Conservation (phyloP, 148 eudicot genomes). For the Simmondsia chinensis region DNA sequence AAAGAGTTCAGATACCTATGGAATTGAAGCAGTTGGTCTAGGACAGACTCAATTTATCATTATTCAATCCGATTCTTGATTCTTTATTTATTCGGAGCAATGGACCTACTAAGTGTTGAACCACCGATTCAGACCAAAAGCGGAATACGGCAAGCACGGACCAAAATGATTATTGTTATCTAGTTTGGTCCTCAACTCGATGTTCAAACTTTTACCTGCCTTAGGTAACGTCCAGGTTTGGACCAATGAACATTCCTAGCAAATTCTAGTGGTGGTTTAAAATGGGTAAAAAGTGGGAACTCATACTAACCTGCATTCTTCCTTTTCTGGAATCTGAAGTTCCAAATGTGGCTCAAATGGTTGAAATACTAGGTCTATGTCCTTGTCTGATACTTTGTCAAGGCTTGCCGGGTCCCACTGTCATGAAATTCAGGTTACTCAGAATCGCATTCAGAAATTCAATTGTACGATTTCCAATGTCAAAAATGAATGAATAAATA, state of each 20-base stretch:
- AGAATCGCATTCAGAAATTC: background rate
- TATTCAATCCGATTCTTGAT: too few relatives aligned
- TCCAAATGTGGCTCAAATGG: conserved; percentile 65
- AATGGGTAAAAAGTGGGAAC: background rate
- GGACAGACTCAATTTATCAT: too few relatives aligned
- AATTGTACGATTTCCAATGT: background rate
- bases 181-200: too few relatives aligned
- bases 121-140: too few relatives aligned
- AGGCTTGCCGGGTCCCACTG: conserved; percentile 94
- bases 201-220: too few relatives aligned
- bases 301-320: conserved; percentile 47
- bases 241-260: too few relatives aligned
- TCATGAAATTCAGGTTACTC: background rate
- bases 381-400: conserved; percentile 47
- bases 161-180: too few relatives aligned
- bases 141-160: too few relatives aligned
- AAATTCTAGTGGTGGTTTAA: background rate
- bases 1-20: too few relatives aligned
- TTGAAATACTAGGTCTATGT: conserved; percentile 51
- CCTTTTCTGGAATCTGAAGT: conserved; percentile 66
- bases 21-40: too few relatives aligned
- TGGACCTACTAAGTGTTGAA: too few relatives aligned
- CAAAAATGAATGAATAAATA: background rate
- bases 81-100: too few relatives aligned
- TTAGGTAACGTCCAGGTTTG: background rate